phyloP scores from a whole-genome alignment of 805 yeast species.

The Starmerella potacharoeniae region DNA sequence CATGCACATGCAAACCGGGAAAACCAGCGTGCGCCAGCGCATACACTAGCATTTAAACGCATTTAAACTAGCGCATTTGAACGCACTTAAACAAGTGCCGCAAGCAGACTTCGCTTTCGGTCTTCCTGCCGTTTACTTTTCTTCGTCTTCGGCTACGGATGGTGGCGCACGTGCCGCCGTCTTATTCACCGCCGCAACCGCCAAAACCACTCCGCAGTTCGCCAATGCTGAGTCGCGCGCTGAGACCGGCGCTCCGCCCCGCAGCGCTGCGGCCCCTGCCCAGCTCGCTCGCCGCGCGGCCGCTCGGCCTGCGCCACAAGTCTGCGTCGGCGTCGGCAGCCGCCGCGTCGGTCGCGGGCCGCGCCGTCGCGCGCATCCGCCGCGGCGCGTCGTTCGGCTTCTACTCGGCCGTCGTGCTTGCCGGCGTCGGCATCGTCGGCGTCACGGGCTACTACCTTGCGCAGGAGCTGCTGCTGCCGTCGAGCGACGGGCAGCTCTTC shows the following conservation, averaged over 20 bases:
- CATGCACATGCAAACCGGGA: too few species aligned
- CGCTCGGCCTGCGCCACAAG: background rate
- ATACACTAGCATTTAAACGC: too few species aligned
- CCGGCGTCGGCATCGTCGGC: slow-evolving; percentile 32
- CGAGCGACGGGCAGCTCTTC: slow-evolving; percentile 84
- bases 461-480: slow-evolving; percentile 74
- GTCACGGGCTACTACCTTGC: slow-evolving; percentile 61
- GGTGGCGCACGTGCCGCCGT: too few species aligned
- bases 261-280: background rate
- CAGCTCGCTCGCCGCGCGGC: background rate
- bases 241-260: background rate
- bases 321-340: slow-evolving; percentile 3
- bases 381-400: slow-evolving; percentile 28
- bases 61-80: too few species aligned
- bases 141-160: too few species aligned
- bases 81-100: too few species aligned
- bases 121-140: too few species aligned
- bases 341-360: slow-evolving; percentile 12
- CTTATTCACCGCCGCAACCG: too few species aligned
- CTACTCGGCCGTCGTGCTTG: slow-evolving; percentile 27
- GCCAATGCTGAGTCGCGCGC: background rate
- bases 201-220: too few species aligned
- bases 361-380: slow-evolving; percentile 9
- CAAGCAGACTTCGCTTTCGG: too few species aligned
- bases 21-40: too few species aligned